Conservation (phyloP, 2,329 filamentous ascomycete genomes). For the Beauveria medogensis region DNA sequence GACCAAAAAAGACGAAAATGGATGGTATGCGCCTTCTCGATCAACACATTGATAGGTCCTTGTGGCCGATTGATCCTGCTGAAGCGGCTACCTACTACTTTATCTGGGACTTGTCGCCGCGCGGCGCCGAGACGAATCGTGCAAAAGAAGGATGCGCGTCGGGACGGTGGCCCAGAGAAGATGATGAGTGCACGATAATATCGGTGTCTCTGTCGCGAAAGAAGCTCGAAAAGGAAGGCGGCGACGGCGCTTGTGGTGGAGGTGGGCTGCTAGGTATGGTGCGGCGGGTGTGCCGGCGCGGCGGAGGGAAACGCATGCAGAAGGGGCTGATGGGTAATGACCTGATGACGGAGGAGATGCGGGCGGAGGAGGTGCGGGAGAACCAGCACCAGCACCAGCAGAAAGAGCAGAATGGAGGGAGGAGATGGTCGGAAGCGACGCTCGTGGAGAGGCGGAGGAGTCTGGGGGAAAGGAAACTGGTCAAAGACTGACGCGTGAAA, state of each 20-base stretch:
- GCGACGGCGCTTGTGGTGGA: no score
- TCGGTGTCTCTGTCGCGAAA: neutral
- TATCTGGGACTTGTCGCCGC: neutral
- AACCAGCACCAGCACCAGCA: neutral
- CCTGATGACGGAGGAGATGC: neutral
- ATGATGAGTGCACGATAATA: neutral
- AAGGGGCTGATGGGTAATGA: neutral
- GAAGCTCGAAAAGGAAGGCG: neutral
- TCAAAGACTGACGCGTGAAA: neutral
- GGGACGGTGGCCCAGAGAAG: neutral
- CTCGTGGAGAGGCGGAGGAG: neutral
- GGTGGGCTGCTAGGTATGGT: neutral
- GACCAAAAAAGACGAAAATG: neutral
- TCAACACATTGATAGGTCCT: conserved; percentile 4
- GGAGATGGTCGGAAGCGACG: neutral
- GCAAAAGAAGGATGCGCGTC: neutral
- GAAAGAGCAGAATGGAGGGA: neutral
- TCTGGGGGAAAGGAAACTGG: neutral
- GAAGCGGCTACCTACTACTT: conserved; percentile 3
- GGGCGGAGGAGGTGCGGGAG: no score
- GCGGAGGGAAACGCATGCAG: no score
- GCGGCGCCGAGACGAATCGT: neutral
- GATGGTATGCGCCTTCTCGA: conserved; percentile 4
- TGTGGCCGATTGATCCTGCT: neutral
- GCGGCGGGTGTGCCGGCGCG: neutral